Evolutionary conservation across 441 rosid genomes (phyloP), one percentile per base, ranked within the genome.

Genomic region (Mallotus repandus): DNA sequence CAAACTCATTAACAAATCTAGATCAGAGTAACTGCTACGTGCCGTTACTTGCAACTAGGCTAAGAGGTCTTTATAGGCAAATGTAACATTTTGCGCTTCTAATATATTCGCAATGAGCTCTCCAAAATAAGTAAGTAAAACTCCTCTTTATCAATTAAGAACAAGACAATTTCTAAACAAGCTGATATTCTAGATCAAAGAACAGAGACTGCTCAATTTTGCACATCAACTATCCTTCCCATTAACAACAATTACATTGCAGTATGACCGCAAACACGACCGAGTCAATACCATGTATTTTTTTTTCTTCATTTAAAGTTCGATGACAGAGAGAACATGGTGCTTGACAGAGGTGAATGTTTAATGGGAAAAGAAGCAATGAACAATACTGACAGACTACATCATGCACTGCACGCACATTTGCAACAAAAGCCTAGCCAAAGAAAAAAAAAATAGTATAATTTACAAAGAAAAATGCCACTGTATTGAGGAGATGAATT

Each of bases 401-500:
- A 49, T 1, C n/a, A 19, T 10, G 25, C 45, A 57, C 46, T 15
- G 43, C 38, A 60, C 50, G 10, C 43, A 11, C 38, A 53, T 53
- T 52, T 50, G 67, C 57, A 57, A 54, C 66, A 57, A 29, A 43
- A 41, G 16, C 46, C 43, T 25, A 4, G 60, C 11, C 66, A 63
- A 46, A 5, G 8, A 29, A 18, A 5, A 7, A 58, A 48, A 38
- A 16, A 21, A n/a, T 59, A 38, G n/a, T 29, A 35, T 15, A n/a
- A 29, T 18, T 15, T 19, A 56, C n/a, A 53, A 63, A 55, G 49
- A 68, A 67, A 50, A 68, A 58, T 10, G n/a, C 22, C 13, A 46
- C 11, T 57, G 41, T 45, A 64, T 38, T 58, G 53, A 59, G 45
- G 59, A 65, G 22, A 25, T 18, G 53, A 19, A 35, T 72, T 74